A percentile compares a stretch with the other conserved stretches of the same genome.
Conservation (phyloP, 169 alveolate species). For the Plasmodium adleri region DNA sequence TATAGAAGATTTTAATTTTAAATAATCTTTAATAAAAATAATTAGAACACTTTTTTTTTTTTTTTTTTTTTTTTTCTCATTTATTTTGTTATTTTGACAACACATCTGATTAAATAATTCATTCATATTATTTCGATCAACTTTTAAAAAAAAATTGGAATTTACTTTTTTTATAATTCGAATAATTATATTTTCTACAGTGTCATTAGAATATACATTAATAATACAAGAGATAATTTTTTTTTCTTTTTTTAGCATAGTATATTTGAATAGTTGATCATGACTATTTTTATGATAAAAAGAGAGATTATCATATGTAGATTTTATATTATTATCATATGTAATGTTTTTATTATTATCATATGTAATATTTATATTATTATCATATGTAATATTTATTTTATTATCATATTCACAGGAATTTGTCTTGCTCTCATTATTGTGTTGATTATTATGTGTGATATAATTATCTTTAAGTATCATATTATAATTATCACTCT, state of each 20-base stretch:
- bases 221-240: conserved; percentile 31
- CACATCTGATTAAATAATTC: conserved; percentile 29
- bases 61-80: not conserved
- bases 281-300: not conserved
- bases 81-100: not conserved
- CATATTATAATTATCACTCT: no score
- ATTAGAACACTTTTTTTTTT: conserved; percentile 25
- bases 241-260: conserved; percentile 1
- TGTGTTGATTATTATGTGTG: no score
- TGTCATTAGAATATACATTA: conserved; percentile 31
- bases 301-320: no score
- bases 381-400: not conserved
- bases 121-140: conserved; percentile 31
- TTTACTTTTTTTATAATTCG: conserved; percentile 41
- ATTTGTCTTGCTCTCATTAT: no score
- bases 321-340: not conserved
- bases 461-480: no score
- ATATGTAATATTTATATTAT: not conserved
- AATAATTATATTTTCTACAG: conserved; percentile 50
- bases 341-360: not conserved
- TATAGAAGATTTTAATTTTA: conserved; percentile 40
- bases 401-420: no score
- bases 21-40: conserved; percentile 57
- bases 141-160: conserved; percentile 10
- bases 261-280: not conserved